A percentile compares a stretch with the other conserved stretches of the same genome.
These are phyloP conservation scores for Elymus sibiricus DNA, from an alignment of 176 grass and related monocot genomes.

Conservation along the genomic window DNA sequence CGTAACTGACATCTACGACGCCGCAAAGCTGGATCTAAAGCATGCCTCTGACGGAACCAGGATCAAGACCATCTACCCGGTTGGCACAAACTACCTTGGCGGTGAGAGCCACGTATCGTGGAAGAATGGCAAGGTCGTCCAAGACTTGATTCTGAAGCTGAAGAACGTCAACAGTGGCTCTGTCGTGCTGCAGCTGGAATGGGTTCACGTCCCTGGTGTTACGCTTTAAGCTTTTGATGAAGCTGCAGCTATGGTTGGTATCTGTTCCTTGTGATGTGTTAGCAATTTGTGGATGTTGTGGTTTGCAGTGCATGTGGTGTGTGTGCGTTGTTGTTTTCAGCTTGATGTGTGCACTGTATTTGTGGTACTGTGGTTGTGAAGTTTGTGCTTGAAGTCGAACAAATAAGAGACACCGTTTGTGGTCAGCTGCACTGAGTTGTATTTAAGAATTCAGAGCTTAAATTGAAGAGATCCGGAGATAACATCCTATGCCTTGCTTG, in stretches of 20 bases:
- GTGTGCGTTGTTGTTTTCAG: not conserved
- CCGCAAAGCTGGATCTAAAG: slow-evolving; percentile 53
- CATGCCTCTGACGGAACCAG: slow-evolving; percentile 30
- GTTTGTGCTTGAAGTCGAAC: not conserved
- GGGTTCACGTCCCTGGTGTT: slow-evolving; percentile 60
- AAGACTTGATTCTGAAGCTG: slow-evolving; percentile 74
- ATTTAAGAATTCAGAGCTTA: not conserved
- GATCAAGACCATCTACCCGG: slow-evolving; percentile 60
- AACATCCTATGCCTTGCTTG: too few species aligned
- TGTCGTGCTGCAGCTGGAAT: slow-evolving; percentile 73
- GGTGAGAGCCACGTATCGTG: slow-evolving; percentile 64
- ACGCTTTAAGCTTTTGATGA: slow-evolving; percentile 26
- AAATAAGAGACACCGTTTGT: slow-evolving; percentile 24
- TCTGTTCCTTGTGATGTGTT: slow-evolving; percentile 9
- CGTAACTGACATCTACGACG: slow-evolving; percentile 53
- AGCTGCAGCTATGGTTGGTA: not conserved
- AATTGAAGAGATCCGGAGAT: too few species aligned
- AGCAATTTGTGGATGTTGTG: slow-evolving; percentile 6
- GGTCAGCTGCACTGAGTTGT: not conserved
- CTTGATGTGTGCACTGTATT: not conserved
- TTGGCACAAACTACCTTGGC: slow-evolving; percentile 54
- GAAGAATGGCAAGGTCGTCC: slow-evolving; percentile 61
- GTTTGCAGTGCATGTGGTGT: not conserved
- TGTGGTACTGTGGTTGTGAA: slow-evolving; percentile 16
- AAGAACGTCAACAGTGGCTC: slow-evolving; percentile 60